phyloP scores from a whole-genome alignment of 179 eudicot genomes.

The Camellia oleifera region DNA sequence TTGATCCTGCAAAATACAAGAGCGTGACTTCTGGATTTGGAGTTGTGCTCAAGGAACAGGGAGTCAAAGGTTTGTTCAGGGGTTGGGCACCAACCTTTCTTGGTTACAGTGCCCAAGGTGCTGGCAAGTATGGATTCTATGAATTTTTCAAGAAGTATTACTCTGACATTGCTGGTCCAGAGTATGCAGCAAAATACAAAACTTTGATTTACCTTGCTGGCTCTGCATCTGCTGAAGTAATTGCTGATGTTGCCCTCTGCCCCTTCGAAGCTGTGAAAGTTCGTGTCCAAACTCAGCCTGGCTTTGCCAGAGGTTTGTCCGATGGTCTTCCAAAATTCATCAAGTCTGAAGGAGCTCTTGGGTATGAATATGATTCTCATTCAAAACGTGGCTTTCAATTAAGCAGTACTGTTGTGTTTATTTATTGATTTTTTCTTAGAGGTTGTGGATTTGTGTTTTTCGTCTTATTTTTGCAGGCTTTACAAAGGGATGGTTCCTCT shows the following conservation, averaged over 20 bases:
- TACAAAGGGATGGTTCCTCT: constrained; percentile 84
- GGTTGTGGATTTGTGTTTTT: not conserved
- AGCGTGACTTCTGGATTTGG: constrained; percentile 56
- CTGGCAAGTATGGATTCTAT: constrained; percentile 64
- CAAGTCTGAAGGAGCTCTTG: constrained; percentile 61
- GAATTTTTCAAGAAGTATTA: constrained; percentile 81
- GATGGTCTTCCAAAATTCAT: constrained; percentile 71
- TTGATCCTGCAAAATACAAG: constrained; percentile 72
- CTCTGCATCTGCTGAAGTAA: constrained; percentile 72
- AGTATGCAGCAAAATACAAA: constrained; percentile 58
- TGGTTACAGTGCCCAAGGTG: constrained; percentile 87
- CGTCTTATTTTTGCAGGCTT: constrained; percentile 43
- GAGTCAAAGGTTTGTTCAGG: constrained; percentile 57
- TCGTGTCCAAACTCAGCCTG: constrained; percentile 81
- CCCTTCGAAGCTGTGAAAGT: constrained; percentile 85
- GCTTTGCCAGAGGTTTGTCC: constrained; percentile 70
- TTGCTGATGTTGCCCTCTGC: constrained; percentile 78
- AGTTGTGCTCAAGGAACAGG: constrained; percentile 61
- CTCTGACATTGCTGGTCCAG: constrained; percentile 76
- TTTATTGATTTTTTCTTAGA: not conserved
- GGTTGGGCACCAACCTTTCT: constrained; percentile 85
- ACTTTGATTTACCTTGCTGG: constrained; percentile 69
- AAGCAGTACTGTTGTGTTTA: not conserved
- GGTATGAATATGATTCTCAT: constrained; percentile 37
- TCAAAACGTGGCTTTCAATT: not conserved